phyloP scores from a whole-genome alignment of 371 early-diverging fungal species.

The Coemansia sp. region DNA sequence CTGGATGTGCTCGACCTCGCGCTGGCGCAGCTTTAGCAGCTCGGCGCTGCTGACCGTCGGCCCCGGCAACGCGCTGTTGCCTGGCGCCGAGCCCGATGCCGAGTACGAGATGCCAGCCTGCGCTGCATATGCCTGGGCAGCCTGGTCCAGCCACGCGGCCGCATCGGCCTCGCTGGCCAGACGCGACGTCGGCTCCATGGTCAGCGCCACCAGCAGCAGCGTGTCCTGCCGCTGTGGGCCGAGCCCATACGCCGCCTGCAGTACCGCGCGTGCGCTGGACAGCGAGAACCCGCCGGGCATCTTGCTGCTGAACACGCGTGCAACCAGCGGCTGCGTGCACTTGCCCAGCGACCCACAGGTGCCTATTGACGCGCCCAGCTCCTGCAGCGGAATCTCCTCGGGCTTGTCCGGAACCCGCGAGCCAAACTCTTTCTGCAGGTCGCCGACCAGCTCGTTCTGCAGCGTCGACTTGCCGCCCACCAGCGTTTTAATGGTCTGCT shows the following conservation, averaged over 20 bases:
- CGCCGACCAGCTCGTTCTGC: constrained; percentile 96
- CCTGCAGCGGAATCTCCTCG: constrained; percentile 83
- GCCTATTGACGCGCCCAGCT: constrained; percentile 70
- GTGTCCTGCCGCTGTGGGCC: constrained; percentile 80
- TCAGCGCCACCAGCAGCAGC: constrained; percentile 75
- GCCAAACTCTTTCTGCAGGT: constrained; percentile 92
- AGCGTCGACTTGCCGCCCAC: constrained; percentile 94
- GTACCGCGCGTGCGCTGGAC: constrained; percentile 73
- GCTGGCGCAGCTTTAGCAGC: too few species aligned
- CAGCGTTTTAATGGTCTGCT: constrained; percentile 92
- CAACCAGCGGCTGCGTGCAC: constrained; percentile 71
- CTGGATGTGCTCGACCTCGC: too few species aligned
- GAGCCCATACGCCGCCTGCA: constrained; percentile 76
- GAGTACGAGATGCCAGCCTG: constrained; percentile 71
- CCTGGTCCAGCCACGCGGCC: constrained; percentile 77
- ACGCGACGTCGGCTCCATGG: constrained; percentile 85
- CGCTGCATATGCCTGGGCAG: constrained; percentile 74
- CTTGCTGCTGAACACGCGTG: constrained; percentile 81
- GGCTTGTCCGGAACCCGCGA: constrained; percentile 83
- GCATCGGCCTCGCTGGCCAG: constrained; percentile 77
- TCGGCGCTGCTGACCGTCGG: constrained; percentile 59
- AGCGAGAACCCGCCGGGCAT: constrained; percentile 93
- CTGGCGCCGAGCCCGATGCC: constrained; percentile 59
- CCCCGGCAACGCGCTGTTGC: constrained; percentile 64
- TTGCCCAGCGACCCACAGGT: constrained; percentile 76